Evolutionary conservation across 73 alveolate genomes (phyloP).

Genomic region (Tetrahymena malaccensis): DNA sequence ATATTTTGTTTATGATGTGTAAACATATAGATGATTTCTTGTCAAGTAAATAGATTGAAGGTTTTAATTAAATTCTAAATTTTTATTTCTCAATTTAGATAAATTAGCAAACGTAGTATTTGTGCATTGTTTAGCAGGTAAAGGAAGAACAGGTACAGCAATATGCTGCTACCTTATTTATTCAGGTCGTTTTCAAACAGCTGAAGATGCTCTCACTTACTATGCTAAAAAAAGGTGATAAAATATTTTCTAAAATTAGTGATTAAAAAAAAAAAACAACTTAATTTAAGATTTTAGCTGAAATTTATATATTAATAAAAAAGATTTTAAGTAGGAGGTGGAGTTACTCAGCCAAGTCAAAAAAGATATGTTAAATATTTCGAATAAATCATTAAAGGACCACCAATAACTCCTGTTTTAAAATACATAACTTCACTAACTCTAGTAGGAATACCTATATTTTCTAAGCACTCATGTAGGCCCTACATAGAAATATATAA

Average conservation of each 20-base stretch:
- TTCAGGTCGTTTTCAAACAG: constrained; percentile 41
- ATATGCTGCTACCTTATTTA: constrained; percentile 74
- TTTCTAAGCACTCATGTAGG: constrained; percentile 9
- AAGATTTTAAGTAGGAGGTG: constrained; percentile 51
- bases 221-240: constrained; percentile 42
- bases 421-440: background rate
- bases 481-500: constrained; percentile 29
- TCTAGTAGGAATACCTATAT: constrained; percentile 10
- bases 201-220: constrained; percentile 55
- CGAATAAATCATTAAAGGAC: constrained; percentile 35
- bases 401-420: constrained; percentile 16
- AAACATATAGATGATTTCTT: constrained; percentile 67
- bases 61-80: constrained; percentile 11
- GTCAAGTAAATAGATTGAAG: constrained; percentile 25
- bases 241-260: background rate
- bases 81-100: background rate
- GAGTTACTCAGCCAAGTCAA: constrained; percentile 63
- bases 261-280: no score
- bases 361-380: constrained; percentile 54
- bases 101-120: constrained; percentile 60
- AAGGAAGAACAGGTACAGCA: constrained; percentile 89
- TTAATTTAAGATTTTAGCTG: no score
- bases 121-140: constrained; percentile 92
- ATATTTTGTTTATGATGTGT: constrained; percentile 61
- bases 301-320: background rate